Percentiles rank a stretch among this genome's conserved stretches.
phyloP scores from a whole-genome alignment of 257 asterid species.

The Solanum bukasovii region DNA sequence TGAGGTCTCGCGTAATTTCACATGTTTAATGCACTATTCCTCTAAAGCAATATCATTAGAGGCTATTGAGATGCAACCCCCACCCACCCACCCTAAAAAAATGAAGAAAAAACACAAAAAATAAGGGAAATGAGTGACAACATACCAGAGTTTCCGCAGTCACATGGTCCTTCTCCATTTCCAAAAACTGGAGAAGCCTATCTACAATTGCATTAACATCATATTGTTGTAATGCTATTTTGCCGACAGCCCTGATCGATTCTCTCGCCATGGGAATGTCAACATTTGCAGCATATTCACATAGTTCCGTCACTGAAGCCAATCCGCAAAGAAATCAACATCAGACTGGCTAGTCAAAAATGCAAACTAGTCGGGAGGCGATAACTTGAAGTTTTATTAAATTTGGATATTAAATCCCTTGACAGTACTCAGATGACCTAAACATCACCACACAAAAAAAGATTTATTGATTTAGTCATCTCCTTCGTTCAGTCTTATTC shows the following conservation, averaged over 20 bases:
- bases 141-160: constrained; percentile 96
- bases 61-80: neutral
- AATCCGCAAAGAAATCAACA: constrained; percentile 9
- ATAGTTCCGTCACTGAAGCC: constrained; percentile 86
- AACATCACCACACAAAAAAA: neutral
- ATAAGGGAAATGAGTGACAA: neutral
- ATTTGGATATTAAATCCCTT: neutral
- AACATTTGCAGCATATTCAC: constrained; percentile 98
- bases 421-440: neutral
- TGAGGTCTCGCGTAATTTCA: neutral
- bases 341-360: constrained; percentile 7
- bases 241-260: constrained; percentile 98
- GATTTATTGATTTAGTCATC: neutral
- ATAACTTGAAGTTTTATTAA: neutral
- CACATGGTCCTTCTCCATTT: constrained; percentile 98
- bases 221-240: constrained; percentile 94
- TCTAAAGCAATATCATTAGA: neutral
- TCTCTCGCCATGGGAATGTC: constrained; percentile 99
- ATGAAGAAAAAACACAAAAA: neutral
- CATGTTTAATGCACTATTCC: neutral
- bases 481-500: neutral
- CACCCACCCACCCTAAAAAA: neutral
- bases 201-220: constrained; percentile 99
- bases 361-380: neutral
- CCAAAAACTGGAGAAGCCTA: constrained; percentile 96